phyloP scores from a whole-genome alignment of 257 asterid species.

The Gentiana macrophylla region DNA sequence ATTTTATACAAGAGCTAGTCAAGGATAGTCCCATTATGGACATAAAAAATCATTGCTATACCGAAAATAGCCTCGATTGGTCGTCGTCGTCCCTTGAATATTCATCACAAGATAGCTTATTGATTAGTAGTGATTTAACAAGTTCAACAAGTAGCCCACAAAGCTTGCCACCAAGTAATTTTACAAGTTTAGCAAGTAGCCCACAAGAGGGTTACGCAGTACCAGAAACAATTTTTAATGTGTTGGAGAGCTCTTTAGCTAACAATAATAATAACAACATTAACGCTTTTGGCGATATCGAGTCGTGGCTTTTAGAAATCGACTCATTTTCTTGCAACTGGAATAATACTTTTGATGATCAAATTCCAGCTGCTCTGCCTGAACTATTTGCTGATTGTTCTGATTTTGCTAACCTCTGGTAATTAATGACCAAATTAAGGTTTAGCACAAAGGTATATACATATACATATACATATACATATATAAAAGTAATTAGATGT shows the following conservation, averaged over 20 bases:
- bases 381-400: slow-evolving; percentile 36
- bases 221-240: slow-evolving; percentile 13
- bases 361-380: slow-evolving; percentile 21
- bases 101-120: slow-evolving; percentile 20
- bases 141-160: slow-evolving; percentile 13
- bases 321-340: slow-evolving; percentile 18
- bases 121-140: not conserved
- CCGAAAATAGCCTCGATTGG: slow-evolving; percentile 19
- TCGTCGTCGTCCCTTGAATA: slow-evolving; percentile 17
- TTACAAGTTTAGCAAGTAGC: slow-evolving; percentile 9
- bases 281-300: slow-evolving; percentile 28
- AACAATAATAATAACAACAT: slow-evolving; percentile 11
- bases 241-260: slow-evolving; percentile 13
- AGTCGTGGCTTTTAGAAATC: slow-evolving; percentile 39
- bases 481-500: no score
- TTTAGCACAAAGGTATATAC: no score
- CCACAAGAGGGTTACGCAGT: slow-evolving; percentile 21
- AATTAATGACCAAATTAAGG: not conserved
- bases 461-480: no score
- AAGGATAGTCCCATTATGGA: slow-evolving; percentile 9
- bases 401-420: slow-evolving; percentile 23
- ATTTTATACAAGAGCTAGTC: slow-evolving; percentile 9
- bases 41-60: slow-evolving; percentile 10
- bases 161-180: not conserved
- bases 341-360: slow-evolving; percentile 10